Evolutionary conservation across 805 yeast species (phyloP).

Genomic region (Scheffersomyces coipomensis): DNA sequence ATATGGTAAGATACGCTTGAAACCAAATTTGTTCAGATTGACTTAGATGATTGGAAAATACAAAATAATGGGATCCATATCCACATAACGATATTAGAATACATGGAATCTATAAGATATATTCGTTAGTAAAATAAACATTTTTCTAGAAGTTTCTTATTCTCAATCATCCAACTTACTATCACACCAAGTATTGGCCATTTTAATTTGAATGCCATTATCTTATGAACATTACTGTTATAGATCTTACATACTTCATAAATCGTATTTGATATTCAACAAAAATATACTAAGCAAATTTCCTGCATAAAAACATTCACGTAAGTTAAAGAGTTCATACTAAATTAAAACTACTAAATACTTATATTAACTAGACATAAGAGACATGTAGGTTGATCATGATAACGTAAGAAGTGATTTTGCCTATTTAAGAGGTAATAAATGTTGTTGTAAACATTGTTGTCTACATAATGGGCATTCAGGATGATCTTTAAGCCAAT

Average conservation of each 20-base stretch:
- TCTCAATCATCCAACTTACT: slow-evolving; percentile 15
- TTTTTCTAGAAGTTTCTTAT: background rate
- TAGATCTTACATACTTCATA: too few species aligned
- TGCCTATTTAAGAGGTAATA: slow-evolving; percentile 58
- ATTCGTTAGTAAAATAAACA: slow-evolving; percentile 12
- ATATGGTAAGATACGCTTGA: slow-evolving; percentile 47
- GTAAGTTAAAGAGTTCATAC: too few species aligned
- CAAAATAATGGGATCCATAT: slow-evolving; percentile 58
- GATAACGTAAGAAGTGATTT: too few species aligned
- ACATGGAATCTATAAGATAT: slow-evolving; percentile 55
- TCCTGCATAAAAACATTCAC: too few species aligned
- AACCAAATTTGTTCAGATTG: slow-evolving; percentile 41
- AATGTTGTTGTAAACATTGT: slow-evolving; percentile 56
- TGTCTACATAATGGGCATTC: slow-evolving; percentile 94
- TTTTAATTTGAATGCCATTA: slow-evolving; percentile 37
- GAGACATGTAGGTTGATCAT: too few species aligned
- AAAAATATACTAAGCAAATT: too few species aligned
- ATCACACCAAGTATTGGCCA: slow-evolving; percentile 52
- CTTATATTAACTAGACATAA: too few species aligned
- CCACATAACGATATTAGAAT: slow-evolving; percentile 57
- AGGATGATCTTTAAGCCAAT: slow-evolving; percentile 83
- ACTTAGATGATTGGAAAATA: slow-evolving; percentile 47
- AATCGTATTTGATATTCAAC: too few species aligned
- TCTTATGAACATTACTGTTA: too few species aligned
- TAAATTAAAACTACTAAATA: too few species aligned